Evolutionary conservation across 495 filamentous ascomycete genomes (phyloP), one percentile per base, ranked within the genome.

Genomic region (Cercophora scortea): DNA sequence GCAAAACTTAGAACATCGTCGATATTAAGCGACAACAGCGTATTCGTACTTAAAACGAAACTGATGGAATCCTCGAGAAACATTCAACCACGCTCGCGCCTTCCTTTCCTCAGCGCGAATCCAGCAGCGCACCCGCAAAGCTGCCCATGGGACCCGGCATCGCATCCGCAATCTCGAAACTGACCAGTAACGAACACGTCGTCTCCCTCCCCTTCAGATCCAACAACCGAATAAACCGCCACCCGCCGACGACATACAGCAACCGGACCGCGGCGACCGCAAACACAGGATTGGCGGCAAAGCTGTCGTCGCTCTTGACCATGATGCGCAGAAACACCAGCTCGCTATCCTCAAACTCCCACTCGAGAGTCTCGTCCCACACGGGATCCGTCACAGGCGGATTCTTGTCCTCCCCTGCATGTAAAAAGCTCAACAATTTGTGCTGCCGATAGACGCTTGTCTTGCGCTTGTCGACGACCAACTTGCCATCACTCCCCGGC

Each of bases 331-430:
- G 40, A 42, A 81, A 81, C 0, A 71, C 70, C 39, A 81, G 46
- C 60, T 80, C 75, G 52, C 74, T 77, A 36, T 78, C 75, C 3
- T 79, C 76, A 53, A 65, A 81, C 52, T 76, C 70, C 77, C 77
- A 81, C 54, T 78, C 76, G 6, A 80, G 57, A 33, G 53, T 61
- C 61, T 79, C 71, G 46, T 79, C 68, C 77, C 75, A 81, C 12
- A 80, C 32, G 5, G 78, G 77, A 49, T 77, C 71, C 0, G 63
- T 75, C 9, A 60, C 42, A 7, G 67, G 61, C 16, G 74, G 72
- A 47, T 71, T 76, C 52, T 76, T 68, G 16, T 67, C 70, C 19
- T 50, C 53, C 4, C 32, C 51, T 0, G 11, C 42, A 1, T 15
- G 18, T 3, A 33, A 13, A n/a, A 61, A 51, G 8, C 52, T 38